Percentiles rank a stretch among this genome's conserved stretches.
Evolutionary conservation across 2,329 filamentous ascomycete genomes (phyloP).

Genomic region (Aureobasidium leucospermi): DNA sequence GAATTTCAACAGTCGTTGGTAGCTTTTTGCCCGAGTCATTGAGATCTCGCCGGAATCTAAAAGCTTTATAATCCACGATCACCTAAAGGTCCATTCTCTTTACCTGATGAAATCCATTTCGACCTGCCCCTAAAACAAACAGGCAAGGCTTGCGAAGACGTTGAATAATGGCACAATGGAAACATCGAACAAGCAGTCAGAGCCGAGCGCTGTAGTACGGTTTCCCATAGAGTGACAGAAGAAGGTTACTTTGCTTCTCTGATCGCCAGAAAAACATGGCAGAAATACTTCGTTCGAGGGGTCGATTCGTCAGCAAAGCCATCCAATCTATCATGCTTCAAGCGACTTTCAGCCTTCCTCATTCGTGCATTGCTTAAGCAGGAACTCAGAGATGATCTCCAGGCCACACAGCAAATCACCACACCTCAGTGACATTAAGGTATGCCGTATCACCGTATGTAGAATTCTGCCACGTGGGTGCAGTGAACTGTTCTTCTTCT

Average conservation of each 20-base stretch:
- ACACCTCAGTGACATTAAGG: background rate
- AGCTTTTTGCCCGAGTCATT: background rate
- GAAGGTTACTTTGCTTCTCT: background rate
- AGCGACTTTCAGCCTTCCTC: background rate
- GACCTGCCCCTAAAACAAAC: background rate
- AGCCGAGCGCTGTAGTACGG: background rate
- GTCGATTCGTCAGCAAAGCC: background rate
- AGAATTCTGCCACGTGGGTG: background rate
- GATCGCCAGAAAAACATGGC: background rate
- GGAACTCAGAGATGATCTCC: background rate
- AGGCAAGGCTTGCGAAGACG: background rate
- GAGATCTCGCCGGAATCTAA: background rate
- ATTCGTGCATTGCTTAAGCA: background rate
- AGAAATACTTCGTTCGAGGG: background rate
- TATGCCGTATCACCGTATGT: background rate
- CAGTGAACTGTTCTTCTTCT: background rate
- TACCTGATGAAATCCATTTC: background rate
- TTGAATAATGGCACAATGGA: background rate
- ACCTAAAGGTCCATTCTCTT: background rate
- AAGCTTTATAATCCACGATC: background rate
- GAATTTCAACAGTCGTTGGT: background rate
- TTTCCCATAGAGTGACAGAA: no score
- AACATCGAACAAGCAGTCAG: background rate
- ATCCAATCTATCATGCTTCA: background rate
- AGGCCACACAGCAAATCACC: background rate